Evolutionary conservation across 163 green algal species (phyloP).

Genomic region (Coccomyxa subellipsoidea): DNA sequence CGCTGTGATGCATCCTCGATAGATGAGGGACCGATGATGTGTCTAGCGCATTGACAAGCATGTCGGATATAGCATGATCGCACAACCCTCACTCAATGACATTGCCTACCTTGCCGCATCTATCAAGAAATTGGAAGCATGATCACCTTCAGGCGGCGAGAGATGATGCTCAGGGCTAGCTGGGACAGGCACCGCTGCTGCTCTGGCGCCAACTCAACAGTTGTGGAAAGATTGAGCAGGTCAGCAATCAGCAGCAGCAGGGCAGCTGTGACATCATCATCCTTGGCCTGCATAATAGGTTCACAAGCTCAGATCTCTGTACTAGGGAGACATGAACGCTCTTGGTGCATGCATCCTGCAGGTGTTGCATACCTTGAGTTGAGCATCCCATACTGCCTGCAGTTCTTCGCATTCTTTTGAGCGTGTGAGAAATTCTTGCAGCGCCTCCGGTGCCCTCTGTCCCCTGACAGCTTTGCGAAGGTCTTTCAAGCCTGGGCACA

Average conservation of each 20-base stretch:
- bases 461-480: neutral
- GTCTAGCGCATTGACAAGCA: too few relatives aligned
- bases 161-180: neutral
- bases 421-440: neutral
- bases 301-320: too few relatives aligned
- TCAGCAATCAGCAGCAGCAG: neutral
- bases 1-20: too few relatives aligned
- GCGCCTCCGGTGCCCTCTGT: neutral
- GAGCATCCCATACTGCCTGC: neutral
- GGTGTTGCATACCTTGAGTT: neutral
- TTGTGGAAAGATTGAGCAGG: neutral
- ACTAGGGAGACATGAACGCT: too few relatives aligned
- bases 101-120: too few relatives aligned
- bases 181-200: neutral
- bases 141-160: neutral
- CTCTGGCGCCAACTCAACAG: neutral
- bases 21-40: too few relatives aligned
- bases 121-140: too few relatives aligned
- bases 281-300: neutral
- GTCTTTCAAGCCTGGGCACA: neutral
- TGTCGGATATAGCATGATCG: too few relatives aligned
- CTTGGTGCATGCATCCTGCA: too few relatives aligned
- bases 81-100: too few relatives aligned
- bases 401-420: neutral
- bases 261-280: neutral